Percentiles rank a stretch among this genome's conserved stretches.
phyloP scores from a whole-genome alignment of 306 rosid species.

The Acacia melanoxylon region DNA sequence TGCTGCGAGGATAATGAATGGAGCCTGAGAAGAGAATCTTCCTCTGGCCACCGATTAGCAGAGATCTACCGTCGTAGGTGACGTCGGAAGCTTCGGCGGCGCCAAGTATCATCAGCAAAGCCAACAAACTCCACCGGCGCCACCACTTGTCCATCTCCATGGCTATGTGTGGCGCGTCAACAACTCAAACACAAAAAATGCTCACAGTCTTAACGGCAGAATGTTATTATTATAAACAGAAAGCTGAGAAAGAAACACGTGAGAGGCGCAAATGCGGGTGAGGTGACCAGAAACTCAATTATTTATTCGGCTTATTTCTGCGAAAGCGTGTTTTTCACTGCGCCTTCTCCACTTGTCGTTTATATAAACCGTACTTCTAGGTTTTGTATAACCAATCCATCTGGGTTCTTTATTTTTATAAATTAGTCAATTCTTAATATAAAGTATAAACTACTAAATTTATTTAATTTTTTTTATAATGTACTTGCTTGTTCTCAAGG shows the following conservation, averaged over 20 bases:
- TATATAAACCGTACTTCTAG: not conserved
- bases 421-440: too few relatives aligned
- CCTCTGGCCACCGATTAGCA: constrained; percentile 64
- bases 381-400: too few relatives aligned
- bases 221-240: not conserved
- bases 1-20: constrained; percentile 88
- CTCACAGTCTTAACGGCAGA: not conserved
- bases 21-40: constrained; percentile 76
- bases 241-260: not conserved
- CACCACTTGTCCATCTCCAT: constrained; percentile 27
- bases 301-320: not conserved
- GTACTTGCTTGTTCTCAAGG: too few relatives aligned
- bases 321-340: not conserved
- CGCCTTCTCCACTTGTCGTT: not conserved
- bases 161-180: not conserved
- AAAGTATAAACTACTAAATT: too few relatives aligned
- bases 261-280: constrained; percentile 37
- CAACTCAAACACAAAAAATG: not conserved
- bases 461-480: too few relatives aligned
- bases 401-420: too few relatives aligned
- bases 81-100: constrained; percentile 30
- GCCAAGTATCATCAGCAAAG: not conserved
- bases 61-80: constrained; percentile 77
- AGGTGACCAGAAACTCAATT: constrained; percentile 15
- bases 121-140: constrained; percentile 25